Conservation (phyloP, 805 yeast species). For the Yarrowia hollandica region DNA sequence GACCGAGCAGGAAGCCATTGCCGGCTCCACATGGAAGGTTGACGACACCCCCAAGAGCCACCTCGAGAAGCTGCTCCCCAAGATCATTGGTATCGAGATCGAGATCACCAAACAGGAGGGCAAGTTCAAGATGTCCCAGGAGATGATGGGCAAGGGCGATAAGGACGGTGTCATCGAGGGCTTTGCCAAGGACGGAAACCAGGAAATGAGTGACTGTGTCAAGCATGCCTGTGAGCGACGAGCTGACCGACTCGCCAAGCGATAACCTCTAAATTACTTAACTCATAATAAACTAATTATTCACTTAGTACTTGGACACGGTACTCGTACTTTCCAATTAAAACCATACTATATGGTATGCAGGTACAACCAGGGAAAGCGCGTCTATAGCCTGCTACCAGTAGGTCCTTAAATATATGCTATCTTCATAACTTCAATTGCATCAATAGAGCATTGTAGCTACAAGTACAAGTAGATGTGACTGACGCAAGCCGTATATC, state of each 20-base stretch:
- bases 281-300: too few relatives aligned
- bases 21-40: conserved; percentile 50
- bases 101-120: conserved; percentile 50
- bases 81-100: conserved; percentile 58
- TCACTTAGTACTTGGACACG: too few relatives aligned
- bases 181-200: conserved; percentile 20
- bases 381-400: too few relatives aligned
- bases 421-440: too few relatives aligned
- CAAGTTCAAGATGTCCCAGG: conserved; percentile 62
- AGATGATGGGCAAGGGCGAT: conserved; percentile 44
- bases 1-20: conserved; percentile 49
- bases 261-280: not conserved
- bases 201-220: conserved; percentile 27
- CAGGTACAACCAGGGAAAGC: too few relatives aligned
- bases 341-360: too few relatives aligned
- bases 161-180: conserved; percentile 55
- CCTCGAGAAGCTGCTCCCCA: conserved; percentile 47
- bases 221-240: conserved; percentile 25
- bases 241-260: conserved; percentile 5
- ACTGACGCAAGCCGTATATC: too few relatives aligned
- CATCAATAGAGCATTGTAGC: too few relatives aligned
- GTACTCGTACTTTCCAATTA: too few relatives aligned
- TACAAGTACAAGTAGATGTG: too few relatives aligned
- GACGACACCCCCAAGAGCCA: conserved; percentile 57
- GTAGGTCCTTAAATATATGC: too few relatives aligned